These are phyloP conservation scores for Diversispora epigaea DNA, from an alignment of 192 early-diverging fungal genomes.

Conservation along the genomic window DNA sequence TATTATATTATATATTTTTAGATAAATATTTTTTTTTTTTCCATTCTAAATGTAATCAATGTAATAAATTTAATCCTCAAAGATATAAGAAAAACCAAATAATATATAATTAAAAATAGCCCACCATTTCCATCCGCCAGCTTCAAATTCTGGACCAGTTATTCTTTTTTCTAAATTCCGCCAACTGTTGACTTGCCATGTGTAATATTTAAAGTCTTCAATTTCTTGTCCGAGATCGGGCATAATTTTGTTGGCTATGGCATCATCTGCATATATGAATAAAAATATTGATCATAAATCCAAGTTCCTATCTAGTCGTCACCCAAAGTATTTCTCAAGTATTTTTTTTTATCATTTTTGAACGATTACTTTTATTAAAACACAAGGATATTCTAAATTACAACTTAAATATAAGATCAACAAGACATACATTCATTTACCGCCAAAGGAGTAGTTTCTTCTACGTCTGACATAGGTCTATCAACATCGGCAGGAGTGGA, in stretches of 20 bases:
- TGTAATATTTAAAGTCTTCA: conserved; percentile 41
- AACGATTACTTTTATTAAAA: neutral
- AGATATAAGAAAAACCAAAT: neutral
- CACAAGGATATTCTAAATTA: neutral
- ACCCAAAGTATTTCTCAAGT: no score
- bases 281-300: neutral
- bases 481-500: conserved; percentile 34
- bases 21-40: neutral
- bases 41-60: no score
- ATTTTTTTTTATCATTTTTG: no score
- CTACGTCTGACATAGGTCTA: conserved; percentile 37
- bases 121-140: conserved; percentile 50
- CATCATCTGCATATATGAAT: conserved; percentile 37
- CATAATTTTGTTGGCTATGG: conserved; percentile 43
- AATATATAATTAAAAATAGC: conserved; percentile 1
- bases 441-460: conserved; percentile 32
- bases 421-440: conserved; percentile 24
- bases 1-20: neutral
- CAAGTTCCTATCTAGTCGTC: no score
- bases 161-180: conserved; percentile 42
- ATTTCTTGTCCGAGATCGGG: conserved; percentile 40
- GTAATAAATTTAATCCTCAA: no score
- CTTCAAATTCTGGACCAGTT: conserved; percentile 50
- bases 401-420: no score
- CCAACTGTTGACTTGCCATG: conserved; percentile 46